Evolutionary conservation across 768 basidiomycete species (phyloP).

Genomic region (Coprinopsis cinerea): DNA sequence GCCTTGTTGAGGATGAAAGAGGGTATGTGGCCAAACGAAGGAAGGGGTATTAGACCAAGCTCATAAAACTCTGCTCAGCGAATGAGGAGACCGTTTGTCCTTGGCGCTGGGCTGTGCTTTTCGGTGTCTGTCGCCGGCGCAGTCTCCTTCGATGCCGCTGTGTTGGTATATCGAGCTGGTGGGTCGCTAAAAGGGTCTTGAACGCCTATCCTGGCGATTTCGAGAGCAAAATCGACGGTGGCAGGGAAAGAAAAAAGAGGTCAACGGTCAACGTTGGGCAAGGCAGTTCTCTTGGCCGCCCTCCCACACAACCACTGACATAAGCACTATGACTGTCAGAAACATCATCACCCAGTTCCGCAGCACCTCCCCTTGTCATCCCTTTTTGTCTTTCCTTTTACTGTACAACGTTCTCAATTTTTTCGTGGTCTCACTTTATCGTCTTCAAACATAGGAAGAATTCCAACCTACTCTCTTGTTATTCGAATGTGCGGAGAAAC

Average conservation of each 20-base stretch:
- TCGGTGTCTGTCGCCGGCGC: no score
- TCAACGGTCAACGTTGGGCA: not conserved
- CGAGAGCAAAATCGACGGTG: not conserved
- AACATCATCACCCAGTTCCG: not conserved
- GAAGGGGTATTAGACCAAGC: not conserved
- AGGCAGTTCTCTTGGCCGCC: not conserved
- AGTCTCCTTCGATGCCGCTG: no score
- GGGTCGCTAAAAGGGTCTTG: no score
- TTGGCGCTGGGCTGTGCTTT: conserved; percentile 1
- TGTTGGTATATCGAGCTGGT: no score
- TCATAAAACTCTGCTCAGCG: not conserved
- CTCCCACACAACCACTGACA: not conserved
- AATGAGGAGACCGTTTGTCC: not conserved
- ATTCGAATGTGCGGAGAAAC: no score
- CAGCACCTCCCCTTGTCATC: no score
- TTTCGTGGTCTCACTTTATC: no score
- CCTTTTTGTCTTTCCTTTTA: no score
- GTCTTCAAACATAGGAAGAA: no score
- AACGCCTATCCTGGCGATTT: no score
- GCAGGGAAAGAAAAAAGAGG: not conserved
- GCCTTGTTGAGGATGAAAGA: not conserved
- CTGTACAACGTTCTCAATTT: no score
- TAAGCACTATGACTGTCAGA: not conserved
- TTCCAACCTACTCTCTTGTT: no score
- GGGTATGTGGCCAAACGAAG: not conserved